A percentile compares a stretch with the other conserved stretches of the same genome.
These are phyloP conservation scores for Fistulinella prunicolor DNA, from an alignment of 768 basidiomycete species.

Conservation along the genomic window DNA sequence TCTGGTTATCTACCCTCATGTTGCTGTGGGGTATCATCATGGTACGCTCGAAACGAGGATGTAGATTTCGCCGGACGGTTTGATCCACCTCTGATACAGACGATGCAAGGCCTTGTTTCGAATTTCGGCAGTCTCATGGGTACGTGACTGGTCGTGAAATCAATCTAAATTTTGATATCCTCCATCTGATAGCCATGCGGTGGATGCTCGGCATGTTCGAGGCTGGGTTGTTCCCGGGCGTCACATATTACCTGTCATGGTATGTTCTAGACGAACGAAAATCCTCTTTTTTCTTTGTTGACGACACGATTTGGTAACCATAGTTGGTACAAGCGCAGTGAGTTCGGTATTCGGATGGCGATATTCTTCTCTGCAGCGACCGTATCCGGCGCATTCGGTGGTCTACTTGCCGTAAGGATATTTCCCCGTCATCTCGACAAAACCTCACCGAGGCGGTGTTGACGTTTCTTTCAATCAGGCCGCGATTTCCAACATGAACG, in stretches of 20 bases:
- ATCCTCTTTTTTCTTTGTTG: constrained; percentile 28
- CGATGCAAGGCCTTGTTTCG: constrained; percentile 66
- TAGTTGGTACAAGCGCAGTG: constrained; percentile 66
- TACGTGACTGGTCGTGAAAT: constrained; percentile 27
- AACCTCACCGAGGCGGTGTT: background rate
- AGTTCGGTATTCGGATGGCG: constrained; percentile 65
- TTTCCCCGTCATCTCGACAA: background rate
- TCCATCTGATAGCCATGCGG: constrained; percentile 48
- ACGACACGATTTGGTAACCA: constrained; percentile 35
- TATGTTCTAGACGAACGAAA: constrained; percentile 20
- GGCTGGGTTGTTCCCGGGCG: constrained; percentile 42
- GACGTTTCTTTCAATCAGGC: constrained; percentile 30
- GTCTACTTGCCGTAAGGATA: constrained; percentile 58
- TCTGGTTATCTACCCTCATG: constrained; percentile 78
- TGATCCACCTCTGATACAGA: constrained; percentile 39
- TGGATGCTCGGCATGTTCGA: constrained; percentile 75
- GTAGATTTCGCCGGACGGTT: background rate
- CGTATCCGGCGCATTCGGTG: constrained; percentile 79
- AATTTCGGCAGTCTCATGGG: constrained; percentile 69
- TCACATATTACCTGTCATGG: constrained; percentile 75
- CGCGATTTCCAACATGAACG: constrained; percentile 70
- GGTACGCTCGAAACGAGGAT: constrained; percentile 37
- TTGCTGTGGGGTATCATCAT: constrained; percentile 72
- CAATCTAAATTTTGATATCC: background rate
- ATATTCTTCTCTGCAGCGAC: constrained; percentile 79